Percentiles rank a stretch among this genome's conserved stretches.
Evolutionary conservation across 2,329 filamentous ascomycete species (phyloP).

Genomic region (Claviceps maximensis): DNA sequence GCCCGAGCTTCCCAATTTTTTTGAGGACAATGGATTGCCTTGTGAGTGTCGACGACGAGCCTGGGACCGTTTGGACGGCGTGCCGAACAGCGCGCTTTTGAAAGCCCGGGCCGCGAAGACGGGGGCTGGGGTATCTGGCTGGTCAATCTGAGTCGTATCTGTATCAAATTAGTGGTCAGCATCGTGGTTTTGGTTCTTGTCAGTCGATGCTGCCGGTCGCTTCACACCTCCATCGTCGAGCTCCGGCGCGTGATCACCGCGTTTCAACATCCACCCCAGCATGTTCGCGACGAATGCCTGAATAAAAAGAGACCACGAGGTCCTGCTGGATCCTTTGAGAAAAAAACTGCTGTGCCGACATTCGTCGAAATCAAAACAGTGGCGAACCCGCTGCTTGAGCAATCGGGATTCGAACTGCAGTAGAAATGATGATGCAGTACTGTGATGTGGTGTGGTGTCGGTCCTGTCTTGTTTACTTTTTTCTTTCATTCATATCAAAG

Average conservation of each 20-base stretch:
- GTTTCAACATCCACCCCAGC: constrained; percentile 47
- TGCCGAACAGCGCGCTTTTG: constrained; percentile 51
- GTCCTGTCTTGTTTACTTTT: not conserved
- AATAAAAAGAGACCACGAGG: not conserved
- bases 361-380: not conserved
- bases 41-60: constrained; percentile 14
- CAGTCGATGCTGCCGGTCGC: not conserved
- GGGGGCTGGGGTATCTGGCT: constrained; percentile 51
- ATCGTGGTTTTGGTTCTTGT: not conserved
- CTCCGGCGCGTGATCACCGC: constrained; percentile 26
- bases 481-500: no score
- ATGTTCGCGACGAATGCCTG: constrained; percentile 20
- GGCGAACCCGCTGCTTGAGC: not conserved
- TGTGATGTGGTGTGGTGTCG: not conserved
- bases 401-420: not conserved
- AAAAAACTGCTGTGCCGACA: not conserved
- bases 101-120: constrained; percentile 54
- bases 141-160: constrained; percentile 38
- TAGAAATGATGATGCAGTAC: not conserved
- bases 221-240: constrained; percentile 13
- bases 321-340: not conserved
- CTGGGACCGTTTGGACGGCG: constrained; percentile 30
- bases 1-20: constrained; percentile 17
- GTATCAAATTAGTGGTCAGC: not conserved
- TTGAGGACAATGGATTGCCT: constrained; percentile 7